These are phyloP conservation scores for Juglanconis sp. DNA, from an alignment of 2,329 filamentous ascomycete species.

Conservation along the genomic window DNA sequence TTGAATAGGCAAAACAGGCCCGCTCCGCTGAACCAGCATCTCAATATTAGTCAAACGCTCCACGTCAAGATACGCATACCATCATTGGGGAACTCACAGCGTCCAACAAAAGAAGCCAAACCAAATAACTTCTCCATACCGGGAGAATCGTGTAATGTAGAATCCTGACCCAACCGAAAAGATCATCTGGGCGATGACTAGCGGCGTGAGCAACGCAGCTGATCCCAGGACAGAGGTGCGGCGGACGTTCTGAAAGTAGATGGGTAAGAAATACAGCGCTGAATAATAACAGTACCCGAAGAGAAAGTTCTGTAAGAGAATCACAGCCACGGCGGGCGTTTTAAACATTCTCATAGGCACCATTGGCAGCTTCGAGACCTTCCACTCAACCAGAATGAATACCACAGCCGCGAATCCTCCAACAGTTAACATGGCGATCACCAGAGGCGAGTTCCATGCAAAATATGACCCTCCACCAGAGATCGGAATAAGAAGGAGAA, in stretches of 20 bases:
- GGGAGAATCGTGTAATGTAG: slow-evolving; percentile 47
- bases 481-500: slow-evolving; percentile 55
- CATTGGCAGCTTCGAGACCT: slow-evolving; percentile 51
- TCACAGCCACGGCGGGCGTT: slow-evolving; percentile 43
- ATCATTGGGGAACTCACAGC: slow-evolving; percentile 22
- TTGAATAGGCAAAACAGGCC: slow-evolving; percentile 29
- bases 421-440: slow-evolving; percentile 53
- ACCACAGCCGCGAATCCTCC: slow-evolving; percentile 41
- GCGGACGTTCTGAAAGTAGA: slow-evolving; percentile 52
- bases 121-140: slow-evolving; percentile 54
- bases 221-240: slow-evolving; percentile 30
- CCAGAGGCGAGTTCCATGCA: slow-evolving; percentile 48
- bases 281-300: slow-evolving; percentile 52
- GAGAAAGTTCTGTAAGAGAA: slow-evolving; percentile 53
- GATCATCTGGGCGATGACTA: slow-evolving; percentile 41
- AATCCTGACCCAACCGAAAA: slow-evolving; percentile 43
- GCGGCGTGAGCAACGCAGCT: slow-evolving; percentile 44
- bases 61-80: not conserved
- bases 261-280: slow-evolving; percentile 51
- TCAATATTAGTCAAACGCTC: not conserved
- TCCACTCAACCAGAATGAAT: slow-evolving; percentile 53
- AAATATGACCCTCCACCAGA: slow-evolving; percentile 55
- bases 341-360: slow-evolving; percentile 43
- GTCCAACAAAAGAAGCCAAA: slow-evolving; percentile 1
- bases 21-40: slow-evolving; percentile 27